Conservation (phyloP, 225 moss, liverwort and hornwort species). For the Polytrichum formosum region DNA sequence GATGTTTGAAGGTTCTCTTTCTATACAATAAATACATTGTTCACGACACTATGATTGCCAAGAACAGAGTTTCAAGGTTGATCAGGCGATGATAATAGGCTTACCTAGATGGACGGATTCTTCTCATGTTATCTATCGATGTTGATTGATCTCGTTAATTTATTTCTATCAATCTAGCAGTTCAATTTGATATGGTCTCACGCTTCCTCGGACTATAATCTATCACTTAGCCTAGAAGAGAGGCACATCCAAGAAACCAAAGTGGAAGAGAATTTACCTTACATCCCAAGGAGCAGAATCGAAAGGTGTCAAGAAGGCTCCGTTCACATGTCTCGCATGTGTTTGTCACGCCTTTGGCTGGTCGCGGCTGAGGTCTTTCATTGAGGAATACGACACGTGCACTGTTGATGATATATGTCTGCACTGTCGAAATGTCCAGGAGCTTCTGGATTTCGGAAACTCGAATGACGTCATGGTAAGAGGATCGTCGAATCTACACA, state of each 20-base stretch:
- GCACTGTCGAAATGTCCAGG: conserved; percentile 85
- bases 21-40: no score
- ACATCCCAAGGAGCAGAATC: conserved; percentile 97
- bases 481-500: conserved; percentile 94
- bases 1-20: no score
- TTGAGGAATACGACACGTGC: conserved; percentile 97
- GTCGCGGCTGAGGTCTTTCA: conserved; percentile 92
- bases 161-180: no score
- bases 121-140: no score
- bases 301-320: conserved; percentile 88
- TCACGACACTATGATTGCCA: no score
- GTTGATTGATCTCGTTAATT: no score
- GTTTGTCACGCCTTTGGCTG: conserved; percentile 95
- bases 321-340: conserved; percentile 97
- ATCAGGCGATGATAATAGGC: no score
- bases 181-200: no score
- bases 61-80: no score
- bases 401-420: conserved; percentile 99
- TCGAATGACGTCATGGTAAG: conserved; percentile 96
- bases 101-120: no score
- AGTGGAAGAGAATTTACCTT: conserved; percentile 51
- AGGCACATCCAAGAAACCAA: background rate
- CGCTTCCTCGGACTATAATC: no score
- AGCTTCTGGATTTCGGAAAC: conserved; percentile 94
- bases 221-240: background rate